Evolutionary conservation across 2,329 filamentous ascomycete species (phyloP), one percentile per base, ranked within the genome.

Genomic region (Penicillium sp.): DNA sequence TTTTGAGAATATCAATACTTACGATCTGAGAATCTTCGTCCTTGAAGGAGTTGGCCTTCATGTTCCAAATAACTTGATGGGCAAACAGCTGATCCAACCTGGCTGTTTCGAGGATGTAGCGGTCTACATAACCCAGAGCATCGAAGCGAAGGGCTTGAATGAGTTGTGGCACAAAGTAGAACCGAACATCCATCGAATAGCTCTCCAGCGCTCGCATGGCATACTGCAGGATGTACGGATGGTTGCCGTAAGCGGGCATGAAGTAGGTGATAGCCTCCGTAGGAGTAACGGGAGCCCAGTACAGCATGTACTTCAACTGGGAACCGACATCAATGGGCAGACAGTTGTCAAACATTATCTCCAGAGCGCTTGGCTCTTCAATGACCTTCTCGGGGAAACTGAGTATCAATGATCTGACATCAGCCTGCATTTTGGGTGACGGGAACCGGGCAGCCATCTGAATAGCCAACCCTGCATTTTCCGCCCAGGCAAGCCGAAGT

Each of bases 31-130:
- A 90, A 58, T 96, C 88, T 61, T 98, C 91, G 57, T 98, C 94
- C 68, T 96, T 98, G 77, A 87, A 98, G 1, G 90, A 87, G 68
- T 98, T 99, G 29, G 93, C 93, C 68, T 97, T 98, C 85, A 99
- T 98, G 67, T 98, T 99, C 93, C 94, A 99, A 65, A 99, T 98
- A 58, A 98, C 97, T 63, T 99, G 93, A 68, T 99, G 94, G 2
- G 94, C 91, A 69, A 98, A 98, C 8, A 97, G 74, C 68, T 97
- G 93, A n/a, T 93, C 97, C 64, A 95, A 90, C 61, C 94, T 91
- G 1, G 90, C 93, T 0, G 94, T 96, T 72, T 99, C 93, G 15
- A 97, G 77, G 48, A 98, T 97, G 64, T 96, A 98, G 39, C 91
- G 81, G 69, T 96, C 89, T 2, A 96, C 90, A 64, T 98, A 98